Percentiles rank a stretch among this genome's conserved stretches.
Evolutionary conservation across 768 basidiomycete genomes (phyloP).

Genomic region (Phlebiopsis gigantea): DNA sequence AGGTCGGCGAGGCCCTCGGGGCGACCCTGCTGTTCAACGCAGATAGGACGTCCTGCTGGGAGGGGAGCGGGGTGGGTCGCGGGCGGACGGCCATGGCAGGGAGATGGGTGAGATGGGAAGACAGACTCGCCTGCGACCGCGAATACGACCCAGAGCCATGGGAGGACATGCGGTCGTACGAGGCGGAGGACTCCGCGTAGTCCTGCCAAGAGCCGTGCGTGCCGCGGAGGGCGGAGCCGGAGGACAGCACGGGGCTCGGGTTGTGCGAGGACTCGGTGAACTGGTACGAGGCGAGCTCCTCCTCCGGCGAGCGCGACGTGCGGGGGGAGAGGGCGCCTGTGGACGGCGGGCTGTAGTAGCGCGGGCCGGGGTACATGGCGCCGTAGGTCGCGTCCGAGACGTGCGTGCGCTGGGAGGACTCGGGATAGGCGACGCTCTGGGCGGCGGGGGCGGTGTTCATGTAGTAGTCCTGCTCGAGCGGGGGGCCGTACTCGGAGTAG

Average conservation of each 20-base stretch:
- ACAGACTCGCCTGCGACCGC: background rate
- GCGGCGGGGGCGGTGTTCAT: conserved; percentile 10
- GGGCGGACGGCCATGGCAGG: background rate
- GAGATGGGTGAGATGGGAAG: background rate
- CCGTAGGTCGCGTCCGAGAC: conserved; percentile 19
- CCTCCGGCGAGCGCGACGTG: conserved; percentile 8
- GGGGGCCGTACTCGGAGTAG: conserved; percentile 19
- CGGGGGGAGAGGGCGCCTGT: conserved; percentile 5
- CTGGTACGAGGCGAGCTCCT: conserved; percentile 6
- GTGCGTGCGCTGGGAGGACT: conserved; percentile 28
- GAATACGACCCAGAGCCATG: conserved; percentile 2
- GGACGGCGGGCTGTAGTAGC: conserved; percentile 9
- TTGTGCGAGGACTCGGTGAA: conserved; percentile 2
- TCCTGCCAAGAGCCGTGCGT: conserved; percentile 9
- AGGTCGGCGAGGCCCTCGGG: conserved; percentile 12
- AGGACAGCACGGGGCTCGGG: background rate
- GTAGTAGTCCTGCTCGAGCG: conserved; percentile 16
- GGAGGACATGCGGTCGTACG: conserved; percentile 9
- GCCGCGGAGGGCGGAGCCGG: background rate
- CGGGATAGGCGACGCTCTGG: conserved; percentile 24
- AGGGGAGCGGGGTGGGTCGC: background rate
- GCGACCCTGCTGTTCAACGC: background rate
- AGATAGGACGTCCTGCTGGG: conserved; percentile 6
- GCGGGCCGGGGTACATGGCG: conserved; percentile 15
- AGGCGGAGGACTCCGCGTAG: conserved; percentile 1